Conservation (phyloP, 2,329 filamentous ascomycete species). For the Bipolaris bicolor region DNA sequence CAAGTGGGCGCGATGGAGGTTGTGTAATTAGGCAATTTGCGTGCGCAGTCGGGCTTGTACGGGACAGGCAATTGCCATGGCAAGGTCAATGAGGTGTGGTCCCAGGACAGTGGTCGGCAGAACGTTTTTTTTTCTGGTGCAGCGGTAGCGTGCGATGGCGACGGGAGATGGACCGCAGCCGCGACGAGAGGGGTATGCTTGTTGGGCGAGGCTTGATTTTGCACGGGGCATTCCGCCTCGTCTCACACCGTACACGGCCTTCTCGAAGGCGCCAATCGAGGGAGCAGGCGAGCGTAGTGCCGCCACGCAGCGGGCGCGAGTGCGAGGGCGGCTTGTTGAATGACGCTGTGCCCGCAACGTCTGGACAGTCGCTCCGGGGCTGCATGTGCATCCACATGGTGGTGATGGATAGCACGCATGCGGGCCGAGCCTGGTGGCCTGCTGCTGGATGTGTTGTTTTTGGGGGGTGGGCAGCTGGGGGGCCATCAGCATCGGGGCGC, state of each 20-base stretch:
- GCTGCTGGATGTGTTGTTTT: slow-evolving; percentile 25
- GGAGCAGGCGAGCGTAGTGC: neutral
- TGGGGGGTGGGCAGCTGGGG: slow-evolving; percentile 1
- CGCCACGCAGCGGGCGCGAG: neutral
- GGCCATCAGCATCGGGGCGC: slow-evolving; percentile 4
- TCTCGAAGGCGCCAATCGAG: neutral
- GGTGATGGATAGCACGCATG: neutral
- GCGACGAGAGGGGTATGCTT: slow-evolving; percentile 28
- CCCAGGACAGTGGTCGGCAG: slow-evolving; percentile 22
- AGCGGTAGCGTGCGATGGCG: slow-evolving; percentile 20
- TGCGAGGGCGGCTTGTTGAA: slow-evolving; percentile 5
- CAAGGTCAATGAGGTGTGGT: slow-evolving; percentile 22
- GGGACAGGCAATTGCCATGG: neutral
- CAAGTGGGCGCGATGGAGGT: neutral
- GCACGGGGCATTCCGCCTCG: slow-evolving; percentile 11
- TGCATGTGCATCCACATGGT: too few relatives aligned
- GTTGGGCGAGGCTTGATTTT: slow-evolving; percentile 12
- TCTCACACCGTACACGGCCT: slow-evolving; percentile 1
- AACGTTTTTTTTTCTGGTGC: slow-evolving; percentile 20
- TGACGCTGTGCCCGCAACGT: slow-evolving; percentile 26
- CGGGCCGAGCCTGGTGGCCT: slow-evolving; percentile 21
- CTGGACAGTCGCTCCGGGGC: slow-evolving; percentile 14
- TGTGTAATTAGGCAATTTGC: slow-evolving; percentile 5
- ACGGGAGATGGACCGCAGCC: slow-evolving; percentile 29
- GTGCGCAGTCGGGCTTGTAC: neutral